These are phyloP conservation scores for Calycina herbarum DNA, from an alignment of 2,329 filamentous ascomycete genomes.

Conservation along the genomic window DNA sequence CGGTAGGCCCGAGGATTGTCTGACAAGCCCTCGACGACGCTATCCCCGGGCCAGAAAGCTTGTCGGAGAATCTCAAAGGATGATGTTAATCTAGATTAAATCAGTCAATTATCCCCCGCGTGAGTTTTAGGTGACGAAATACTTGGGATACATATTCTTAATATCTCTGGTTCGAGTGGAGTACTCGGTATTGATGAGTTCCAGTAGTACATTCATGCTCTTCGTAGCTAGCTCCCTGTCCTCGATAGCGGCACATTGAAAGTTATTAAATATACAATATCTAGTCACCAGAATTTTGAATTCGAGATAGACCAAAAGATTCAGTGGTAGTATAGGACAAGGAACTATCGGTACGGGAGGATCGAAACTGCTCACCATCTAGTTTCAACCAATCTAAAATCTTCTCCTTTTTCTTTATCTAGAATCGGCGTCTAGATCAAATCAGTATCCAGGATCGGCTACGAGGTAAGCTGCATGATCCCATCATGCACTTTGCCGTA, in stretches of 20 bases:
- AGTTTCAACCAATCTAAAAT: too few species aligned
- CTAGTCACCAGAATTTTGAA: too few species aligned
- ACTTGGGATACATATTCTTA: conserved; percentile 4
- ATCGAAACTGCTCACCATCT: too few species aligned
- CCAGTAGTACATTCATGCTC: background rate
- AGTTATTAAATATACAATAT: too few species aligned
- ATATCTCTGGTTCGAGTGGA: background rate
- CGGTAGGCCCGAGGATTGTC: background rate
- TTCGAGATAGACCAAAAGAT: too few species aligned
- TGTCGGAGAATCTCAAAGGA: background rate
- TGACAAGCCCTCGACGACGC: background rate
- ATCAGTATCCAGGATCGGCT: too few species aligned
- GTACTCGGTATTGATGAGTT: background rate
- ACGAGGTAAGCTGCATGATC: too few species aligned
- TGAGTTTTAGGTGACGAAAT: background rate
- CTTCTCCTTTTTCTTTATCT: too few species aligned
- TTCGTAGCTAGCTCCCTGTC: background rate
- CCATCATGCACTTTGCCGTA: too few species aligned
- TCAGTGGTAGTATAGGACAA: too few species aligned
- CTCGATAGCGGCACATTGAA: background rate
- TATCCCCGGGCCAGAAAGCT: background rate
- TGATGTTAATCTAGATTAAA: background rate
- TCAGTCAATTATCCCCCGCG: background rate
- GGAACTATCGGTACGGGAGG: too few species aligned
- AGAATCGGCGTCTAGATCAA: too few species aligned